Base-by-base conservation (phyloP, 2,329 filamentous ascomycete genomes). In the Sordariomycetes sp. region DNA sequence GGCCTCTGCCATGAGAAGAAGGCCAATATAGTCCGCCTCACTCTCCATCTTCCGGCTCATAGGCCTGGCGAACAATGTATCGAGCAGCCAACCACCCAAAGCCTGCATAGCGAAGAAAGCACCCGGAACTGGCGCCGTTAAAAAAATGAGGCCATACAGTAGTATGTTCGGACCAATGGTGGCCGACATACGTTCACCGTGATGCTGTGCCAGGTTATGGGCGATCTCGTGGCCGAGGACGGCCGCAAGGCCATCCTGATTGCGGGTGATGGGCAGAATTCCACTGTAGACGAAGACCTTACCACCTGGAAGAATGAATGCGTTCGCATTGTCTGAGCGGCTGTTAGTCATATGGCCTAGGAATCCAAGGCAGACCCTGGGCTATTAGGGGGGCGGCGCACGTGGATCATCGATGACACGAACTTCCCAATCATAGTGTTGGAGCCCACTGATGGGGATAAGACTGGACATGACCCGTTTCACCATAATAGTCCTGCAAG, bases 261-360 rank as follows among this genome's bases (percentile, higher is more conserved):
- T 82, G 56, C 76, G 66, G 59, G 85, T 86, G 24, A 89, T 72
- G n/a, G 78, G 76, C 57, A 91, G 69, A 35, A 92, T 82, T 42
- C 88, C 87, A 61, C 81, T 85, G 65, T 83, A 86, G 1, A 92
- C 87, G 66, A 91, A 91, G 0, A 92, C 87, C 64, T 90, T 90
- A 25, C 87, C 87, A 4, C 83, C 87, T 0, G 88, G 87, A 6
- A 90, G 76, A 1, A 92, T 87, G 65, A 91, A 90, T 0, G 88
- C 88, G 64, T 92, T 92, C 61, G 77, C 76, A 45, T 78, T 79
- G 48, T 64, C 73, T 76, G 55, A n/a, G 59, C 50, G 51, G 24
- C 25, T 22, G 45, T 50, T 22, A 50, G 45, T 7, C 22, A 50
- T 22, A 24, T 24, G 20, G n/a, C 55, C 20, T 13, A 12, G n/a